Conservation (phyloP, 2,329 filamentous ascomycete genomes). For the Colletotrichum incanum region DNA sequence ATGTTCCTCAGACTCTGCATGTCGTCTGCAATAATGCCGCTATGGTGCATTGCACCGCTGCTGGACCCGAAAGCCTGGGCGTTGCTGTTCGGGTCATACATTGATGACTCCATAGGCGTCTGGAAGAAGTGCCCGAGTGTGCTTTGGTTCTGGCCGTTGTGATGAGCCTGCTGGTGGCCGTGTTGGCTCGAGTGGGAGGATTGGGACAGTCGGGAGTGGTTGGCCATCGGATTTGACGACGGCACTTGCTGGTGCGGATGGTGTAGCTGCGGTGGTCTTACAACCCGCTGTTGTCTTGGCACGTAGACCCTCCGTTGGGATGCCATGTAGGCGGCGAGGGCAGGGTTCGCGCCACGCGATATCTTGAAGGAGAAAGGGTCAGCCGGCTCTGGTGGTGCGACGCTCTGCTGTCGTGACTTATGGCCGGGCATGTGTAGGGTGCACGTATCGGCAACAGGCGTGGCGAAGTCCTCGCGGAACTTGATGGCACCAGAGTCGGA, state of each 20-base stretch:
- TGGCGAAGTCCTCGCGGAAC: constrained; percentile 54
- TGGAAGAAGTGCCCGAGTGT: constrained; percentile 42
- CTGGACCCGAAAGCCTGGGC: constrained; percentile 30
- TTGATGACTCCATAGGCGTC: constrained; percentile 36
- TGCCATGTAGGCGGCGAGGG: constrained; percentile 54
- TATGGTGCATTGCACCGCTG: constrained; percentile 42
- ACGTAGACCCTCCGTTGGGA: constrained; percentile 54
- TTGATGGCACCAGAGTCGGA: constrained; percentile 51
- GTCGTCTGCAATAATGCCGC: constrained; percentile 56
- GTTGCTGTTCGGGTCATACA: constrained; percentile 41
- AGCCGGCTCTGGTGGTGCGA: constrained; percentile 37
- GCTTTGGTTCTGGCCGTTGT: constrained; percentile 27
- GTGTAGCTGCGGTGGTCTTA: constrained; percentile 41
- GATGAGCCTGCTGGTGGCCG: constrained; percentile 24
- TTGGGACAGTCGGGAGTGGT: constrained; percentile 39
- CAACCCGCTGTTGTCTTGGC: constrained; percentile 43
- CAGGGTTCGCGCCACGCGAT: constrained; percentile 53
- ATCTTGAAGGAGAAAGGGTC: constrained; percentile 57
- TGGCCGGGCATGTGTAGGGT: constrained; percentile 55
- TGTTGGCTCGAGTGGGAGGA: constrained; percentile 40
- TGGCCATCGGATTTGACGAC: constrained; percentile 40
- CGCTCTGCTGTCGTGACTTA: constrained; percentile 45
- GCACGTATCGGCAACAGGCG: constrained; percentile 55
- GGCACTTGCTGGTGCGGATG: constrained; percentile 39
- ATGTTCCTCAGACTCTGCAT: constrained; percentile 54